Evolutionary conservation across 768 basidiomycete species (phyloP), one percentile per base, ranked within the genome.

Genomic region (Mycena capillaripes): DNA sequence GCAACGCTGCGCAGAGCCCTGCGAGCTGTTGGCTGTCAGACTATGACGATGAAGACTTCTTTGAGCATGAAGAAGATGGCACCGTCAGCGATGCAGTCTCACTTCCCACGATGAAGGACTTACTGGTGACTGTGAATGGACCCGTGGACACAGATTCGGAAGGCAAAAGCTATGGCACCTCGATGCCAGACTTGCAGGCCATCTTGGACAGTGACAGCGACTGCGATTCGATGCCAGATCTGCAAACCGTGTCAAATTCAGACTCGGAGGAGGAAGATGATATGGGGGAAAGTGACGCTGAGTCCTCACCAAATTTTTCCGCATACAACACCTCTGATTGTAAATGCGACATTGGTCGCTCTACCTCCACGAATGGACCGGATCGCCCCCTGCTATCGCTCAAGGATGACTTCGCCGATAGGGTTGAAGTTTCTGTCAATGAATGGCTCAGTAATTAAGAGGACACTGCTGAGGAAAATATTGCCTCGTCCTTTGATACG

Each of bases 31-130:
- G 64, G 70, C 52, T 71, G 5, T 66, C 59, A 16, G 70, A 72
- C n/a, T 52, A 63, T 42, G 71, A 72, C 42, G 61, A 69, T 19
- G 61, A 73, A 38, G 62, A 58, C 48, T 46, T 57, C 52, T 63
- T 63, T 23, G 52, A 55, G 32, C 36, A 25, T 7, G 52, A 53
- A 30, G 71, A 72, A 63, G 71, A 68, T 50, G 42, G 42, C 25
- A 40, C 25, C 55, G 23, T 67, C 59, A 40, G n/a, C 34, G 25
- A 29, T 4, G 29, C 57, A 34, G 56, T 11, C 3, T 23, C 63
- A 21, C 9, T 29, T 14, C 32, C n/a, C n/a, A n/a, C n/a, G 8
- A 30, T 23, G 6, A 2, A 14, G 21, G 60, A 62, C 40, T 17
- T 16, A 42, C 42, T 42, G n/a, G n/a, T n/a, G n/a, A n/a, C n/a